Evolutionary conservation across 1,284 basidiomycete species (phyloP), one percentile per base, ranked within the genome.

Genomic region (Cerioporus squamosus): DNA sequence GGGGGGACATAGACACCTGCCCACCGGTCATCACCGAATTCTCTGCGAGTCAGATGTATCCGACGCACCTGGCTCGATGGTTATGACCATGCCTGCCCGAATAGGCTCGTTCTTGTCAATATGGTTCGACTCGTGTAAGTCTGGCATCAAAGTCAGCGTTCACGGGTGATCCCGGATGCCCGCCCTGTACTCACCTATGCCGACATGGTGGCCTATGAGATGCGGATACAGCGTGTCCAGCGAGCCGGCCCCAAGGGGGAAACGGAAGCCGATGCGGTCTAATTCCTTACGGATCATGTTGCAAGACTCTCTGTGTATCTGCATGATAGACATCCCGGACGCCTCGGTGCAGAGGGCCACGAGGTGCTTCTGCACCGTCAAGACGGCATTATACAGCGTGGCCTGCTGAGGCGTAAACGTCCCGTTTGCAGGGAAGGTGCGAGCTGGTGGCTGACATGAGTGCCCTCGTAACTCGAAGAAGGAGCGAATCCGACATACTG

Each of bases 361-460:
- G 54, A 93, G 83, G 15, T 80, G 75, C 68, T 93, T 93, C 68
- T 94, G 90, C 0, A 84, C 88, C 15, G 83, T 77, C n/a, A 95
- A 80, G 2, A 95, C 85, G 6, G 91, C 93, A 9, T 86, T 79
- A 75, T 99, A 99, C 12, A 99, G 83, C 56, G 96, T 95, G 24
- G 82, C 80, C 71, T 99, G 97, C 1, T 95, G 80, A 0, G 80
- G 68, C 1, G 88, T 88, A 74, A 98, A 99, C 23, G 70, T 79
- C 1, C 95, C 95, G 4, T 86, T 87, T 15, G 85, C 88, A 1
- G 97, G 97, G 72, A 90, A 98, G 15, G 96, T 95, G 42, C 97
- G 91, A 7, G 95, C 89, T 90, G 65, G 12, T 68, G 61, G 48
- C 20, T 42, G 1, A 14, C 42, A 10, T 43, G 39, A 57, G 54